Evolutionary conservation across 2,329 filamentous ascomycete species (phyloP), one percentile per base, ranked within the genome.

Genomic region (Talaromyces piceae): DNA sequence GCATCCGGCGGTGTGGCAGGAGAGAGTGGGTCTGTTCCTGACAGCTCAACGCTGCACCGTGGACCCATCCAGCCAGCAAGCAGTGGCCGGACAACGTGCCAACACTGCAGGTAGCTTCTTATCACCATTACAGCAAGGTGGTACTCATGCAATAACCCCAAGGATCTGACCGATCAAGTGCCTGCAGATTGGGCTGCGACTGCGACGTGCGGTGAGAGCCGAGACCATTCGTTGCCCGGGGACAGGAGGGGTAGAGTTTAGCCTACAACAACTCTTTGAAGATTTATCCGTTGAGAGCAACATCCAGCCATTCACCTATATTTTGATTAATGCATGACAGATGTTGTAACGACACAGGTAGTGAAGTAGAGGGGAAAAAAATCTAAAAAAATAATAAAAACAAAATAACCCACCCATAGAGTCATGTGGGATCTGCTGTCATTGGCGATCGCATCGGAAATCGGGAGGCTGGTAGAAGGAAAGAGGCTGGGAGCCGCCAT

Each of bases 401-500:
- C 8, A 20, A 37, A 20, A 18, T 9, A 37, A 18, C 31, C 33
- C n/a, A n/a, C 16, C 9, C 33, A 8, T 1, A 20, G n/a, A 37
- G 12, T 16, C 16, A 37, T 11, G 20, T n/a, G 37, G 45, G n/a
- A n/a, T n/a, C 31, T 25, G 39, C 43, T 31, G 41, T 43, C 28
- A 46, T 49, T 49, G 49, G 45, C 39, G 49, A 44, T 49, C 18
- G 31, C 46, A 30, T 49, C 41, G 27, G 39, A 55, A 55, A 54
- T 53, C 48, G 48, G 54, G 51, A 46, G 54, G 54, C 53, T 55
- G 54, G 51, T 45, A 48, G 26, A n/a, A 37, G n/a, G n/a, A 43
- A 48, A 52, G 53, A 55, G 53, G 53, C 53, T 55, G 53, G 53
- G 45, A 44, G 31, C 27, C 33, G 41, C 37, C n/a, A 37, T 47